Conservation (phyloP, 768 basidiomycete genomes). For the Tricholoma saponaceum region DNA sequence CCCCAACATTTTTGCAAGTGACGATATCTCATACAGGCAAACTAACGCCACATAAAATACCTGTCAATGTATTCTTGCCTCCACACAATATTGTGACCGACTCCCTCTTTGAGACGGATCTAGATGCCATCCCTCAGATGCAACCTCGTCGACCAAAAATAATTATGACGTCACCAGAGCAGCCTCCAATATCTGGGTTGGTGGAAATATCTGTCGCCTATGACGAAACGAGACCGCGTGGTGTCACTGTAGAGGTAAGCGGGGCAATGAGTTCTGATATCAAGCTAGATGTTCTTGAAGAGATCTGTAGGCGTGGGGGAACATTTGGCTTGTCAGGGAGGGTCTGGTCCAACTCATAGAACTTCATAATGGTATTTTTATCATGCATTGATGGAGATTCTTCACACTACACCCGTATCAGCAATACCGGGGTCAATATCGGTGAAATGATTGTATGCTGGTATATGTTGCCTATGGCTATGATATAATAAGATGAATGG, state of each 20-base stretch:
- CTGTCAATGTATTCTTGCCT: conserved; percentile 68
- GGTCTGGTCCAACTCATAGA: conserved; percentile 47
- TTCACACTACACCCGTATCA: background rate
- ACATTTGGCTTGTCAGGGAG: conserved; percentile 64
- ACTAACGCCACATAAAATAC: conserved; percentile 55
- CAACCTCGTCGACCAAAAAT: conserved; percentile 46
- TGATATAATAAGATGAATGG: background rate
- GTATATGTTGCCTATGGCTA: background rate
- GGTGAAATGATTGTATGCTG: background rate
- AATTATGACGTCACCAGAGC: conserved; percentile 63
- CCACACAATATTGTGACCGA: conserved; percentile 31
- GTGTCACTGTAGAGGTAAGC: conserved; percentile 52
- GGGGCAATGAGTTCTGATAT: conserved; percentile 57
- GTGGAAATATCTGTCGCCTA: conserved; percentile 63
- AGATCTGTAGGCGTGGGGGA: conserved; percentile 70
- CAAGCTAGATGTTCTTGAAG: conserved; percentile 56
- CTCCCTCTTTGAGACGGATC: conserved; percentile 40
- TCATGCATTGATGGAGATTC: too few species aligned
- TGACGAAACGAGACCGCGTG: conserved; percentile 51
- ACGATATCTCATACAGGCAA: conserved; percentile 36
- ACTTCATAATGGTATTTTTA: background rate
- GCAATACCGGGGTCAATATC: background rate
- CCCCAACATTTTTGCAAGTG: conserved; percentile 3
- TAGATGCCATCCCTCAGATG: conserved; percentile 33
- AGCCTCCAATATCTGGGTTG: conserved; percentile 58